Evolutionary conservation across 164 flowering plant genomes (phyloP).

Genomic region (Magnolia kwangsiensis): DNA sequence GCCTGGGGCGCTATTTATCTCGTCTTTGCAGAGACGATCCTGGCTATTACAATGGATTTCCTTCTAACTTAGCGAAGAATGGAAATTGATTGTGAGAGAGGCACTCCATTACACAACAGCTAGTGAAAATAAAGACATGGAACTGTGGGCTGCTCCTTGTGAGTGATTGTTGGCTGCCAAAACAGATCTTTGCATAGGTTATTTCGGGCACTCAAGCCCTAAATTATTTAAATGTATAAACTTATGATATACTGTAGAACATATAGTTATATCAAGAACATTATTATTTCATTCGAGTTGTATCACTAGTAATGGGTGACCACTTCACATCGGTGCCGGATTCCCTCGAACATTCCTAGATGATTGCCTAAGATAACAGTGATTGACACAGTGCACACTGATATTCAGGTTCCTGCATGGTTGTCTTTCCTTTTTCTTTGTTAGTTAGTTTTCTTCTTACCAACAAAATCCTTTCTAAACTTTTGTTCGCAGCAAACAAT

Average conservation of each 20-base stretch:
- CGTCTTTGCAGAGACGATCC: no score
- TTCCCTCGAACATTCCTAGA: neutral
- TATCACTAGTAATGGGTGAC: neutral
- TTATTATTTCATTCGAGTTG: neutral
- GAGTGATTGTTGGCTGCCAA: neutral
- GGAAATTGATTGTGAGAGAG: neutral
- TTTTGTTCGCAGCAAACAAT: slow-evolving; percentile 78
- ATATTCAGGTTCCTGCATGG: neutral
- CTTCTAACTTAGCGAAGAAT: neutral
- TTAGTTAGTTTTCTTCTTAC: slow-evolving; percentile 1
- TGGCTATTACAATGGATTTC: no score
- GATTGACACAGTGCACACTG: neutral
- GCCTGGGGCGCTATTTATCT: no score
- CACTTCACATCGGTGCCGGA: neutral
- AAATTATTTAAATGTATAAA: no score
- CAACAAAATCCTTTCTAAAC: neutral
- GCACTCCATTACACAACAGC: neutral
- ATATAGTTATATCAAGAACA: no score
- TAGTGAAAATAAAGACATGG: neutral
- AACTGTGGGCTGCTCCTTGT: neutral
- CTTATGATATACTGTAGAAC: neutral
- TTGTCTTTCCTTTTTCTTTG: neutral
- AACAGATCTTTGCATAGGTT: neutral
- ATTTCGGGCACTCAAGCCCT: no score
- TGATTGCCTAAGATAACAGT: neutral